phyloP scores from a whole-genome alignment of 306 rosid species.

The Chamaecrista fasciculata region DNA sequence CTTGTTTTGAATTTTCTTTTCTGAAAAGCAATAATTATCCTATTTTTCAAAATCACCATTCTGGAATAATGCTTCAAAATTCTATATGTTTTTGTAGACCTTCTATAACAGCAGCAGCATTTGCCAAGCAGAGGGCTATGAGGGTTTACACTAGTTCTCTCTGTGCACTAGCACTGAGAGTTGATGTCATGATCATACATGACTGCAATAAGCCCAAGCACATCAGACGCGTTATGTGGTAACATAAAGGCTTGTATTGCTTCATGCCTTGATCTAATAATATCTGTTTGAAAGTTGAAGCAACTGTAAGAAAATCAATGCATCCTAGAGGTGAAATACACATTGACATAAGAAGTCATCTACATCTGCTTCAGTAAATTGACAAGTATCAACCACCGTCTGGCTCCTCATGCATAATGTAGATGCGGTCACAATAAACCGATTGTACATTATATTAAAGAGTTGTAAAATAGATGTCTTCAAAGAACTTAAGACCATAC shows the following conservation, averaged over 20 bases:
- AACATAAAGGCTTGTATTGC: background rate
- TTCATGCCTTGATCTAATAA: background rate
- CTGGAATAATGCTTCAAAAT: background rate
- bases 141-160: background rate
- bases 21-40: background rate
- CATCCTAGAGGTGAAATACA: background rate
- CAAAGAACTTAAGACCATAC: slow-evolving; percentile 16
- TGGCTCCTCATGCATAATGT: background rate
- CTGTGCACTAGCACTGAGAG: background rate
- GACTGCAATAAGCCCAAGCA: slow-evolving; percentile 12
- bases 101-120: background rate
- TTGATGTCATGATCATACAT: background rate
- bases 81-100: background rate
- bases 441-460: background rate
- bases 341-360: background rate
- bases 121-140: background rate
- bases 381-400: slow-evolving; percentile 4
- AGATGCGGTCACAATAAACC: background rate
- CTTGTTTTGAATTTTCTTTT: background rate
- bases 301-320: background rate
- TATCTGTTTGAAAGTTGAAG: background rate
- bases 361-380: background rate
- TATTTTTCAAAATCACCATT: background rate
- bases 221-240: background rate
- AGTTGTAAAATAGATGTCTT: background rate